Conservation (phyloP, 2,329 filamentous ascomycete species). For the Colletotrichum liaoningense region DNA sequence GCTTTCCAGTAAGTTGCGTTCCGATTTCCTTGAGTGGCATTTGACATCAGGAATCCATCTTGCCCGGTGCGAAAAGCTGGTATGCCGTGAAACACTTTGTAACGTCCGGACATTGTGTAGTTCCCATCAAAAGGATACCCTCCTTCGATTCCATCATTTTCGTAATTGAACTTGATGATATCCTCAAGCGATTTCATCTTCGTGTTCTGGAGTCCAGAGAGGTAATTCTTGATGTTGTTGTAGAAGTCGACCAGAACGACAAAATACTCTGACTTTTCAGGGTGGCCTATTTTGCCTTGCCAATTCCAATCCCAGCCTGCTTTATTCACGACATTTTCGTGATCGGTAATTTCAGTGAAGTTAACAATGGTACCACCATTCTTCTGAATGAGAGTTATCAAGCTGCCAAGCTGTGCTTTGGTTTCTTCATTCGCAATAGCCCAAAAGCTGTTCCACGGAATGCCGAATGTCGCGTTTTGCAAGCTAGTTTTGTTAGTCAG, state of each 20-base stretch:
- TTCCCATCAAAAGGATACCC: slow-evolving; percentile 57
- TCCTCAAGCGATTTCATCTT: slow-evolving; percentile 69
- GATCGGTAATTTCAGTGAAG: slow-evolving; percentile 73
- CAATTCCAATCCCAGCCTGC: slow-evolving; percentile 80
- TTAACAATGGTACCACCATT: slow-evolving; percentile 77
- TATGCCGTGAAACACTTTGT: slow-evolving; percentile 48
- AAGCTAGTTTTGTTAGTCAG: slow-evolving; percentile 66
- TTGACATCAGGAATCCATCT: slow-evolving; percentile 74
- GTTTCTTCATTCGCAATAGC: slow-evolving; percentile 66
- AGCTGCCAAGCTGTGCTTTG: slow-evolving; percentile 59
- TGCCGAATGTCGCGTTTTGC: slow-evolving; percentile 72
- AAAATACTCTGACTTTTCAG: slow-evolving; percentile 79
- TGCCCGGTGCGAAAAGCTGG: slow-evolving; percentile 76
- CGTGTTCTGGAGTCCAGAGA: slow-evolving; percentile 71
- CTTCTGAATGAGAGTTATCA: slow-evolving; percentile 64
- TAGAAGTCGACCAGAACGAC: slow-evolving; percentile 78
- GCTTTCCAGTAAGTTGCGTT: slow-evolving; percentile 76
- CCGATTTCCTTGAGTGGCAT: slow-evolving; percentile 68
- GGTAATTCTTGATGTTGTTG: slow-evolving; percentile 69
- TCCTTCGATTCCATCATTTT: slow-evolving; percentile 62
- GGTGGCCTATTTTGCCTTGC: slow-evolving; percentile 49
- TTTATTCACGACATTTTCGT: slow-evolving; percentile 70
- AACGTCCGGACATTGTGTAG: background rate
- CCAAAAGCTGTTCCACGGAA: slow-evolving; percentile 81
- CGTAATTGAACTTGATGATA: slow-evolving; percentile 71